Percentiles rank a stretch among this genome's conserved stretches.
Evolutionary conservation across 768 basidiomycete species (phyloP).

Genomic region (Holtermannia corniformis): DNA sequence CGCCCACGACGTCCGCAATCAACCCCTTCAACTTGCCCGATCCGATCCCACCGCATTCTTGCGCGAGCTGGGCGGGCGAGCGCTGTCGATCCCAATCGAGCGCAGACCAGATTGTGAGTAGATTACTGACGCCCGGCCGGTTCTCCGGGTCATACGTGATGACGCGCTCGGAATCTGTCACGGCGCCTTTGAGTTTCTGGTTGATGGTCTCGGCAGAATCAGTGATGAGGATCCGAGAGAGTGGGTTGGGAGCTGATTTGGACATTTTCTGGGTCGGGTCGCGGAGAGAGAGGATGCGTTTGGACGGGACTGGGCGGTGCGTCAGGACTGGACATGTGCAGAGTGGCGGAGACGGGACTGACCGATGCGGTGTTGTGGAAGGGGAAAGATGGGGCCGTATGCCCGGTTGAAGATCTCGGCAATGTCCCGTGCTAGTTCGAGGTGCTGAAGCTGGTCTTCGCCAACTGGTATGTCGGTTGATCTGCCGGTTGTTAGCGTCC

Average conservation of each 20-base stretch:
- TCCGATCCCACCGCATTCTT: constrained; percentile 43
- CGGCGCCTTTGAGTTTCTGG: constrained; percentile 65
- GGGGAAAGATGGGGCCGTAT: constrained; percentile 57
- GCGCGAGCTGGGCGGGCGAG: constrained; percentile 10
- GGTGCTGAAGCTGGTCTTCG: constrained; percentile 90
- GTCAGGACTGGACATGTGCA: not conserved
- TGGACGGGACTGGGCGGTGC: constrained; percentile 61
- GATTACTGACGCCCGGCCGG: constrained; percentile 77
- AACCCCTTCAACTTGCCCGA: constrained; percentile 64
- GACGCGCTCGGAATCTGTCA: constrained; percentile 63
- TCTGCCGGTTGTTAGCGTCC: constrained; percentile 42
- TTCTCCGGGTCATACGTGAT: constrained; percentile 69
- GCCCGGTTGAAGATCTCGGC: constrained; percentile 72
- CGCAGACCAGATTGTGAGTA: constrained; percentile 69
- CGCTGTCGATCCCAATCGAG: constrained; percentile 17
- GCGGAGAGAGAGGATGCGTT: constrained; percentile 73
- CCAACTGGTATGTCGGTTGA: constrained; percentile 92
- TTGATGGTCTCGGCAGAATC: constrained; percentile 56
- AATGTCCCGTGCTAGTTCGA: constrained; percentile 76
- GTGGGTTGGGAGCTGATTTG: constrained; percentile 69
- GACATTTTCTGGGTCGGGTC: constrained; percentile 90
- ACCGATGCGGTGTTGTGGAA: constrained; percentile 69
- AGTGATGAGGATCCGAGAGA: constrained; percentile 78
- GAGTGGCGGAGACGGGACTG: constrained; percentile 33
- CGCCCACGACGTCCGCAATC: constrained; percentile 64